These are phyloP conservation scores for Coprinellus aureogranulatus DNA, from an alignment of 768 basidiomycete species.

Conservation along the genomic window DNA sequence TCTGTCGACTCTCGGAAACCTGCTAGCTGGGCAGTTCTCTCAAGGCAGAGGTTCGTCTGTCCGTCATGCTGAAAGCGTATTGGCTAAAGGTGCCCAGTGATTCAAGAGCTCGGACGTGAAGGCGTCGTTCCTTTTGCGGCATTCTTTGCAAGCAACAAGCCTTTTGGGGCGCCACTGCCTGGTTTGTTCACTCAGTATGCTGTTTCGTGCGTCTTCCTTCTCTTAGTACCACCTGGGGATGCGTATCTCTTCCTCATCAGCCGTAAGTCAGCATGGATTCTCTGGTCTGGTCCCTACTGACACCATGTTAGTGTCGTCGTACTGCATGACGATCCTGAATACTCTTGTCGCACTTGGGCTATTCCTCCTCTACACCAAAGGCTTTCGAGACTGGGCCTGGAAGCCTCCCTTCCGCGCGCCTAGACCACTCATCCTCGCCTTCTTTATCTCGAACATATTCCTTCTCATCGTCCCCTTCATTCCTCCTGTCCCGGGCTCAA, in stretches of 20 bases:
- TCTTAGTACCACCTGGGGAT: slow-evolving; percentile 66
- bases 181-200: slow-evolving; percentile 64
- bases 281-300: not conserved
- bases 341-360: slow-evolving; percentile 59
- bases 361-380: slow-evolving; percentile 53
- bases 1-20: slow-evolving; percentile 62
- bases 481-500: slow-evolving; percentile 52
- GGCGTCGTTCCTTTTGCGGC: slow-evolving; percentile 64
- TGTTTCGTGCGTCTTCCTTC: slow-evolving; percentile 52
- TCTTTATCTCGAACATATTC: slow-evolving; percentile 66
- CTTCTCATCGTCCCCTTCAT: slow-evolving; percentile 60
- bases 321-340: slow-evolving; percentile 58
- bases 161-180: slow-evolving; percentile 63
- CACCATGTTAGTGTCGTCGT: slow-evolving; percentile 48
- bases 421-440: slow-evolving; percentile 45
- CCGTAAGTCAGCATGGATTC: too few relatives aligned
- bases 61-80: not conserved
- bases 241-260: slow-evolving; percentile 72
- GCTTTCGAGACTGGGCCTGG: slow-evolving; percentile 50
- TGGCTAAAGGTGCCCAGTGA: slow-evolving; percentile 37
- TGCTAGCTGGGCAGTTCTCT: slow-evolving; percentile 61
- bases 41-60: slow-evolving; percentile 57
- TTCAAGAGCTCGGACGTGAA: slow-evolving; percentile 73
- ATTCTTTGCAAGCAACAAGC: slow-evolving; percentile 69
- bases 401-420: slow-evolving; percentile 63